Conservation (phyloP, 192 early-diverging fungal genomes). For the Martensiomyces pterosporus region DNA sequence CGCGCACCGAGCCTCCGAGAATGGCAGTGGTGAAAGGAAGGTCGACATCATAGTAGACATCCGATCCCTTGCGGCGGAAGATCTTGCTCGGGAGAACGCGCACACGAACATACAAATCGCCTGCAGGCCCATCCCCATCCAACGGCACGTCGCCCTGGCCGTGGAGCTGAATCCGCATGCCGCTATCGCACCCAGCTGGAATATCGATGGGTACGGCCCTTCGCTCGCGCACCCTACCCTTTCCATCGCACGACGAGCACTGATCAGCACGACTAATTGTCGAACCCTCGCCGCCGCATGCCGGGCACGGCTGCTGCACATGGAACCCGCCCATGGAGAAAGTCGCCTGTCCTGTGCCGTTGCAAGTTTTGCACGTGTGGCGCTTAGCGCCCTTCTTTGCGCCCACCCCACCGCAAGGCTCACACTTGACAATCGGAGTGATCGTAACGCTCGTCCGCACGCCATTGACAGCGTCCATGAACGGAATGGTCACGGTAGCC, state of each 20-base stretch:
- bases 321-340: conserved; percentile 88
- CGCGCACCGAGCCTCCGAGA: conserved; percentile 78
- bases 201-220: conserved; percentile 71
- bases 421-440: conserved; percentile 66
- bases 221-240: conserved; percentile 73
- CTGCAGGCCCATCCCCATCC: conserved; percentile 62
- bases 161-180: conserved; percentile 70
- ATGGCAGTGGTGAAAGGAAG: conserved; percentile 86
- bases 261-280: conserved; percentile 59
- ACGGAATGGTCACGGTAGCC: conserved; percentile 62
- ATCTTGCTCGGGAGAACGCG: conserved; percentile 63
- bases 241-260: conserved; percentile 77
- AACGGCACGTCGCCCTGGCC: conserved; percentile 82
- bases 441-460: conserved; percentile 61
- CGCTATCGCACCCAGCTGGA: conserved; percentile 82
- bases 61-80: conserved; percentile 82
- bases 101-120: conserved; percentile 84
- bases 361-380: conserved; percentile 68
- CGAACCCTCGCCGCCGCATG: conserved; percentile 81
- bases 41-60: conserved; percentile 68
- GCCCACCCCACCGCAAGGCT: conserved; percentile 76
- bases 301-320: conserved; percentile 76
- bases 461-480: conserved; percentile 91
- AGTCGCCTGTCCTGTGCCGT: conserved; percentile 78
- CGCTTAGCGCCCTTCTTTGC: conserved; percentile 71